Evolutionary conservation across 495 filamentous ascomycete genomes (phyloP).

Genomic region (Aspergillus cavernicola): DNA sequence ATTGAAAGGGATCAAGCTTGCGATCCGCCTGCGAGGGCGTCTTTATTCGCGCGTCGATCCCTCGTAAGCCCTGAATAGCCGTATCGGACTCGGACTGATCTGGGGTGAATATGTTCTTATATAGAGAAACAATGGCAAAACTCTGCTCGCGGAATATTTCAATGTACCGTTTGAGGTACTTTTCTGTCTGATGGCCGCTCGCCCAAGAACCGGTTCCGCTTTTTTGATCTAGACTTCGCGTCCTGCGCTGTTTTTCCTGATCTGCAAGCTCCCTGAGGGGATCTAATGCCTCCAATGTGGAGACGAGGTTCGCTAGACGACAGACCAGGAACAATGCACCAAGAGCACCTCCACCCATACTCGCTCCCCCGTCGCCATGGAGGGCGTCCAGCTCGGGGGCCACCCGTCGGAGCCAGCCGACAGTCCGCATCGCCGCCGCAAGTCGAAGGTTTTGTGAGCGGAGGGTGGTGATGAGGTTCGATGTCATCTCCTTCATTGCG

Average conservation of each 20-base stretch:
- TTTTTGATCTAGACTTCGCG: slow-evolving; percentile 23
- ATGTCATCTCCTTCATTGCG: slow-evolving; percentile 85
- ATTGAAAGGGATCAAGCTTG: slow-evolving; percentile 57
- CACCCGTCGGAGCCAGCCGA: slow-evolving; percentile 86
- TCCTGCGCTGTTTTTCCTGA: slow-evolving; percentile 62
- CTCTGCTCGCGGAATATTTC: slow-evolving; percentile 98
- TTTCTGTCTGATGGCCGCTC: slow-evolving; percentile 86
- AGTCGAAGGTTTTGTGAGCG: slow-evolving; percentile 78
- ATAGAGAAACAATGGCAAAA: slow-evolving; percentile 91
- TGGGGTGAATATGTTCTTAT: slow-evolving; percentile 79
- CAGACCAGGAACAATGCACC: slow-evolving; percentile 87
- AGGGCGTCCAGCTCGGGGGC: slow-evolving; percentile 69
- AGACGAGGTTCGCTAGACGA: slow-evolving; percentile 72
- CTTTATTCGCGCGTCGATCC: slow-evolving; percentile 32
- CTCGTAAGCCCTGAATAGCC: slow-evolving; percentile 30
- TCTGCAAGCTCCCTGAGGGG: slow-evolving; percentile 87
- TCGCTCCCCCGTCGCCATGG: slow-evolving; percentile 37
- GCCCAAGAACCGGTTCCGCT: slow-evolving; percentile 49
- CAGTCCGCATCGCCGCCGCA: slow-evolving; percentile 84
- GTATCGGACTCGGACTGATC: slow-evolving; percentile 36
- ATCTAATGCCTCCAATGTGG: slow-evolving; percentile 78
- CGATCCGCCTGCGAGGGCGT: slow-evolving; percentile 18
- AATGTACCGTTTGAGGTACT: slow-evolving; percentile 91
- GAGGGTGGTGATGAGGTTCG: slow-evolving; percentile 75
- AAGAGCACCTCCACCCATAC: slow-evolving; percentile 56